These are phyloP conservation scores for Agaricus subrufescens DNA, from an alignment of 768 basidiomycete genomes.

Conservation along the genomic window DNA sequence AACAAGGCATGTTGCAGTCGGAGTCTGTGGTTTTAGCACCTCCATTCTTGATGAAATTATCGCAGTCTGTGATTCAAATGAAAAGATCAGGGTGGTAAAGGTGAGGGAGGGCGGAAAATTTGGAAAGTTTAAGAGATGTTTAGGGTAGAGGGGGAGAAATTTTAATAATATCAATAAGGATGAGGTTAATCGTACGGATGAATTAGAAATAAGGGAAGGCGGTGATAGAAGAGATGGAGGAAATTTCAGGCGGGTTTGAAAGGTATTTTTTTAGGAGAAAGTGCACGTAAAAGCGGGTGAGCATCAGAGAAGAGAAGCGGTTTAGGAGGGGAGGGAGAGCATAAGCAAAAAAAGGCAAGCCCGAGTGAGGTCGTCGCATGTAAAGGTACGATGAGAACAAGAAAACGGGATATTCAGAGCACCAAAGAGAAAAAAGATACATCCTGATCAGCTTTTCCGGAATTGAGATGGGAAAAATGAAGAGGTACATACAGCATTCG, in stretches of 20 bases:
- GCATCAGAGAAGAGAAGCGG: background rate
- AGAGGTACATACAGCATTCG: slow-evolving; percentile 24
- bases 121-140: background rate
- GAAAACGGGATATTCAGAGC: background rate
- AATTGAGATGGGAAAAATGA: slow-evolving; percentile 3
- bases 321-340: background rate
- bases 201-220: background rate
- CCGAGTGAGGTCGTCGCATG: background rate
- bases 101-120: too few species aligned
- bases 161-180: background rate
- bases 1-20: slow-evolving; percentile 61
- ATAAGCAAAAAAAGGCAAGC: background rate
- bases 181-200: background rate
- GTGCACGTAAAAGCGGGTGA: background rate
- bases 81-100: background rate
- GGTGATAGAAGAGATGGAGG: background rate
- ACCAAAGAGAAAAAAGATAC: background rate
- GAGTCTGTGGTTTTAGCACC: slow-evolving; percentile 38
- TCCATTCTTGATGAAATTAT: slow-evolving; percentile 44
- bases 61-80: slow-evolving; percentile 48
- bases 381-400: background rate
- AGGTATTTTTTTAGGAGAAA: background rate
- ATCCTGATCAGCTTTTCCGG: slow-evolving; percentile 1
- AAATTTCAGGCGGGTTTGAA: too few species aligned
- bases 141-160: background rate